Percentiles rank a stretch among this genome's conserved stretches.
Conservation (phyloP, 192 early-diverging fungal species). For the Backusella tarrabulga region DNA sequence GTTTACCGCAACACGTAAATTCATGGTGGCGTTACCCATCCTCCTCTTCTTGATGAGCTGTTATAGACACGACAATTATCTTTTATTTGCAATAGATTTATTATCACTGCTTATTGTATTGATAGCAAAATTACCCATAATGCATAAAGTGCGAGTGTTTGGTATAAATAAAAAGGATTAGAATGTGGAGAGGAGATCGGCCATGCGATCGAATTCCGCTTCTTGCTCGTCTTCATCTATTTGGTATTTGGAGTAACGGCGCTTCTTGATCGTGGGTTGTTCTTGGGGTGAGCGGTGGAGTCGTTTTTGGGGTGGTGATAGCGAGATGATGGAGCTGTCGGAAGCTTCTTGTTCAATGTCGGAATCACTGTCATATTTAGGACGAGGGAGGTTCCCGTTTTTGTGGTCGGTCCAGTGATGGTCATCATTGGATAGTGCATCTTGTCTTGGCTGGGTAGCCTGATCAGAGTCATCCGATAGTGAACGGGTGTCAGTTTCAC, state of each 20-base stretch:
- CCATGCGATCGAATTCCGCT: neutral
- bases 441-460: neutral
- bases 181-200: neutral
- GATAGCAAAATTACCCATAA: slow-evolving; percentile 89
- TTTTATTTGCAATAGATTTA: slow-evolving; percentile 91
- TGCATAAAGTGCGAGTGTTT: slow-evolving; percentile 92
- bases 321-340: neutral
- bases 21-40: slow-evolving; percentile 89
- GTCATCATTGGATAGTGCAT: neutral
- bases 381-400: neutral
- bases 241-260: neutral
- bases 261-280: neutral
- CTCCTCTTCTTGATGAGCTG: slow-evolving; percentile 87
- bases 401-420: neutral
- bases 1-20: slow-evolving; percentile 97
- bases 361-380: neutral
- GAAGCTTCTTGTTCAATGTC: neutral
- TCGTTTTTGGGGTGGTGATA: neutral
- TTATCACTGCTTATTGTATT: slow-evolving; percentile 79
- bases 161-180: slow-evolving; percentile 78
- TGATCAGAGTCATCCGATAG: no score
- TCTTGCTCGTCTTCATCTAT: neutral
- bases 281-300: no score
- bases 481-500: no score
- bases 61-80: slow-evolving; percentile 89